These are phyloP conservation scores for Coffea eugenioides DNA, from an alignment of 257 asterid genomes.

Conservation along the genomic window DNA sequence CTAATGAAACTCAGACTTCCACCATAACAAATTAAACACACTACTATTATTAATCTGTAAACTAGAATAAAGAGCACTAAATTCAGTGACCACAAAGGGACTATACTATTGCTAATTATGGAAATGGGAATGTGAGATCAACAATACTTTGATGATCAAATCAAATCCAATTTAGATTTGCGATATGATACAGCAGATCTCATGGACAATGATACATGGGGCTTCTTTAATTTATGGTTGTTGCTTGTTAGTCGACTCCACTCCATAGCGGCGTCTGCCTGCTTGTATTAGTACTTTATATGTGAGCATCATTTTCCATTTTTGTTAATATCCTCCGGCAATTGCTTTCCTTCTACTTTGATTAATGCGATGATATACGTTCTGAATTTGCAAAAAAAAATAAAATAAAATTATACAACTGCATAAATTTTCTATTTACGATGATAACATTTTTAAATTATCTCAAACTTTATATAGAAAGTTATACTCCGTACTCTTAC, in stretches of 20 bases:
- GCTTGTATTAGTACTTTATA: too few species aligned
- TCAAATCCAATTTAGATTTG: constrained; percentile 7
- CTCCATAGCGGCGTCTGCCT: neutral
- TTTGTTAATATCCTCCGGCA: too few species aligned
- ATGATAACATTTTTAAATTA: too few species aligned
- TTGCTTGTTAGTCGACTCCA: constrained; percentile 12
- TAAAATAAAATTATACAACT: too few species aligned
- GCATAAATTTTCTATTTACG: too few species aligned
- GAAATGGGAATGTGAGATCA: neutral
- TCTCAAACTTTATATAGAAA: too few species aligned
- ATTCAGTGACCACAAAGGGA: neutral
- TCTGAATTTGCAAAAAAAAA: too few species aligned
- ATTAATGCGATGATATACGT: too few species aligned
- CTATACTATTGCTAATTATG: neutral
- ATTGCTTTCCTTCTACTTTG: too few species aligned
- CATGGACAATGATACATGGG: constrained; percentile 5
- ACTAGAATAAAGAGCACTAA: neutral
- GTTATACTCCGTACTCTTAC: too few species aligned
- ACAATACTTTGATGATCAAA: neutral
- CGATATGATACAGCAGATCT: constrained; percentile 8
- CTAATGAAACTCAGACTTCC: neutral
- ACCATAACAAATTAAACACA: too few species aligned
- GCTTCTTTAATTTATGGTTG: neutral
- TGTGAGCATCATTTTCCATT: neutral
- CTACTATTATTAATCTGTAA: too few species aligned